Base-by-base conservation (phyloP, 345 rosid genomes). In the Erodium maritimum region DNA sequence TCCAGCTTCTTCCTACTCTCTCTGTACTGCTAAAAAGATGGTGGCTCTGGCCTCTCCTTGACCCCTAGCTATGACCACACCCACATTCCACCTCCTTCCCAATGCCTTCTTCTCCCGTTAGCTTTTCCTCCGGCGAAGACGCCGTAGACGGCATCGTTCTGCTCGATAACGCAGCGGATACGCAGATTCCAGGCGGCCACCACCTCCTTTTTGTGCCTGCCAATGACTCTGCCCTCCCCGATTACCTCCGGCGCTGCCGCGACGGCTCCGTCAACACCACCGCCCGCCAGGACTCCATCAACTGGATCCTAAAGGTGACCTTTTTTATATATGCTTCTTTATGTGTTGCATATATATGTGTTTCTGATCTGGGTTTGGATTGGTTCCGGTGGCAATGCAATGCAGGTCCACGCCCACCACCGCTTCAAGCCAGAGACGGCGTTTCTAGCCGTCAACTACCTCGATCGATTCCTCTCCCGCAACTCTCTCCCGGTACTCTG, bases 281-380 rank as follows among this genome's bases (percentile, higher is more conserved):
- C 56, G 76, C 86, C 14, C 84, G 89, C 21, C 89, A 80, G 61
- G 89, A 83, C 65, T 83, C 82, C 69, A 79, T 83, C 55, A 83
- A 75, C 67, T 83, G 86, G 89, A 83, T 83, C 75, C 77, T 77
- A 60, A 77, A 77, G 76, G 86, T 80, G 56, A 17, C 17, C 20
- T 20, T 9, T 1, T 52, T 0, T 17, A 42, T 7, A n/a, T 51
- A 56, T 23, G 6, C 5, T 10, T 52, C 21, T n/a, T 17, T 16
- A 45, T 21, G 13, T 52, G 21, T 8, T 19, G 52, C 22, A 1
- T 25, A 16, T 16, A 34, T 23, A 1, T 34, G 37, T 10, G 54
- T n/a, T 34, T 21, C 3, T 52, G 51, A 20, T 60, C 37, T 19
- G 17, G 21, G 22, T 21, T 19, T 19, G n/a, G 20, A 14, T 29